Evolutionary conservation across 164 flowering plant genomes (phyloP).

Genomic region (Tetracentron sinense): DNA sequence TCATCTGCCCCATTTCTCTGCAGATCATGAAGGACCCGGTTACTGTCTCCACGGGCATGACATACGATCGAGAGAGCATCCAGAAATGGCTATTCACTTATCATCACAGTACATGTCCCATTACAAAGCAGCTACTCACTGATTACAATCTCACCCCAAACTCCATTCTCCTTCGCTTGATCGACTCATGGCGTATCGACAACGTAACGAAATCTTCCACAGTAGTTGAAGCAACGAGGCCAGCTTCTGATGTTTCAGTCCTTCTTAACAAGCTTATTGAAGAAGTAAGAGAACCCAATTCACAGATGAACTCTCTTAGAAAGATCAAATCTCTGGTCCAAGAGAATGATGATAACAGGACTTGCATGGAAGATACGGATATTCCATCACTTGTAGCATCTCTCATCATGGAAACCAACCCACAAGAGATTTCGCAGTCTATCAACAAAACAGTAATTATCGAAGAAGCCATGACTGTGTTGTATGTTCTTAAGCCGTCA

Average conservation of each 20-base stretch:
- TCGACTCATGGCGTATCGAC: conserved; percentile 57
- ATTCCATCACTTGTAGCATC: conserved; percentile 40
- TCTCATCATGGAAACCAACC: conserved; percentile 20
- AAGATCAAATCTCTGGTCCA: conserved; percentile 42
- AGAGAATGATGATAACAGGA: conserved; percentile 35
- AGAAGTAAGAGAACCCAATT: conserved; percentile 30
- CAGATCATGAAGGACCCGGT: conserved; percentile 79
- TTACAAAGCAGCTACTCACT: conserved; percentile 34
- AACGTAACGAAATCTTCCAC: conserved; percentile 13
- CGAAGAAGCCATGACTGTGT: conserved; percentile 18
- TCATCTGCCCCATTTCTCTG: conserved; percentile 69
- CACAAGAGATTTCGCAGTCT: not conserved
- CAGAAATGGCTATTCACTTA: conserved; percentile 49
- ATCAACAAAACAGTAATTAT: not conserved
- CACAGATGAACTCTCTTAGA: conserved; percentile 31
- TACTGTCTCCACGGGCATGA: conserved; percentile 59
- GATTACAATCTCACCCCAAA: conserved; percentile 54
- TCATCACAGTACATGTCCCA: conserved; percentile 55
- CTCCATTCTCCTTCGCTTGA: conserved; percentile 59
- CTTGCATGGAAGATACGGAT: conserved; percentile 46
- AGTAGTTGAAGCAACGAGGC: conserved; percentile 27
- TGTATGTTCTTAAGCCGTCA: conserved; percentile 19
- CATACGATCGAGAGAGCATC: conserved; percentile 69
- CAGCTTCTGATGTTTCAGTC: conserved; percentile 15
- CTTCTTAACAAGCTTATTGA: conserved; percentile 28